Evolutionary conservation across 306 rosid genomes (phyloP).

Genomic region (Psophocarpus tetragonolobus): DNA sequence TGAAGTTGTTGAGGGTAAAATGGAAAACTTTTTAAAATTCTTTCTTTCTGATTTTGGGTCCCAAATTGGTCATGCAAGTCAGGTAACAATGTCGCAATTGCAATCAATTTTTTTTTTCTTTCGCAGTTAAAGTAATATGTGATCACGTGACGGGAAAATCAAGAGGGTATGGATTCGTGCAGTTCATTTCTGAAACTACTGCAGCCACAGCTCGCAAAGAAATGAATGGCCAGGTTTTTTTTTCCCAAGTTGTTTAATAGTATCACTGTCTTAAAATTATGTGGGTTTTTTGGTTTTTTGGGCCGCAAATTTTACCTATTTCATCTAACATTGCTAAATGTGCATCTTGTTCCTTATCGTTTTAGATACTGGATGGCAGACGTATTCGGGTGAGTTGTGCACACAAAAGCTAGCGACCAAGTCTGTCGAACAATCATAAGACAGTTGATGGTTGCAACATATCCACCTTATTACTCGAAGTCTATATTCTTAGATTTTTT

Average conservation of each 20-base stretch:
- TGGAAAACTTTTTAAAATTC: too few species aligned
- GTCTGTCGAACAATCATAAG: not conserved
- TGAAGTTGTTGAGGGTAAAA: conserved; percentile 63
- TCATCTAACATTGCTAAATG: not conserved
- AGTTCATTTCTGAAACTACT: conserved; percentile 52
- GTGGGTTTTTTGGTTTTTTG: not conserved
- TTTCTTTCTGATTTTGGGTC: not conserved
- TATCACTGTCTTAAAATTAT: not conserved
- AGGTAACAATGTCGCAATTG: not conserved
- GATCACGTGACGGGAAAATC: conserved; percentile 65
- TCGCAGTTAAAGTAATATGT: conserved; percentile 63
- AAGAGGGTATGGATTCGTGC: conserved; percentile 67
- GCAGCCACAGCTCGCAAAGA: conserved; percentile 55
- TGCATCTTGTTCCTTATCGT: not conserved
- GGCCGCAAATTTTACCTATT: not conserved
- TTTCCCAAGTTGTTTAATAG: not conserved
- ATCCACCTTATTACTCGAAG: not conserved
- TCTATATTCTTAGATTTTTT: not conserved
- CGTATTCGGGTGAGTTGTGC: conserved; percentile 57
- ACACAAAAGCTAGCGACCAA: conserved; percentile 28
- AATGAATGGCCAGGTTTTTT: conserved; percentile 54
- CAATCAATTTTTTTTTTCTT: not conserved
- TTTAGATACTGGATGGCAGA: conserved; percentile 60
- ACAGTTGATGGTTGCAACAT: not conserved
- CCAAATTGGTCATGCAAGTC: conserved; percentile 3